Evolutionary conservation across 139 green algal genomes (phyloP), one percentile per base, ranked within the genome.

Genomic region (Ettlia oleoabundans): DNA sequence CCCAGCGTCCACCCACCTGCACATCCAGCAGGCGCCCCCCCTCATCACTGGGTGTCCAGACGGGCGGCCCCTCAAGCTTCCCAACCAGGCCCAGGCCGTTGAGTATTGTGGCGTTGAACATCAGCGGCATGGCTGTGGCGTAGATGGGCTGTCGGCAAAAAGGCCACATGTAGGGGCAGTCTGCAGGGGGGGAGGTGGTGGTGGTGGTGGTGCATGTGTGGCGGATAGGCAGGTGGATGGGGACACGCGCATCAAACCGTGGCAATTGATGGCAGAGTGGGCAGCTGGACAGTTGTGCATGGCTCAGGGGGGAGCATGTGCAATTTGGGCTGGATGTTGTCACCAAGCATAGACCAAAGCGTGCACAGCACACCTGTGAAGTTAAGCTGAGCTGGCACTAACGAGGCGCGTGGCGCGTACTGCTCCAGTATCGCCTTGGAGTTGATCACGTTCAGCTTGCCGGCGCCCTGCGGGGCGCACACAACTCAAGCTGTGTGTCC

Each of bases 91-190:
- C 95, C 92, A 98, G 94, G 22, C 93, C 97, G 84, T 99, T 99
- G 26, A 99, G 89, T 10, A 99, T 89, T 0, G 97, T 99, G 42
- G 91, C 93, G 85, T 99, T 99, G 91, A 98, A 92, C 43, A 98
- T 93, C 47, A 97, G 33, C 1, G 97, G 97, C 89, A 98, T 92
- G 42, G 86, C 90, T 22, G 80, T 38, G 3, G 94, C 92, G 78
- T 96, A 95, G 61, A 98, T 86, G 30, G 92, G 88, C 88, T 97
- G 67, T 37, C 78, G 84, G 89, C 96, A 99, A 89, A 95, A 95
- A 37, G 97, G 97, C 97, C 97, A 99, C 86, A 94, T 93, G 91
- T 98, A 99, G 55, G 95, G 94, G 89, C 96, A 98, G 76, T 97
- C 89, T 80, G 73, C 71, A 61, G 43, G n/a, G n/a, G n/a, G n/a